Conservation (phyloP, 2,329 filamentous ascomycete genomes). For the Chaetothyriales sp. region DNA sequence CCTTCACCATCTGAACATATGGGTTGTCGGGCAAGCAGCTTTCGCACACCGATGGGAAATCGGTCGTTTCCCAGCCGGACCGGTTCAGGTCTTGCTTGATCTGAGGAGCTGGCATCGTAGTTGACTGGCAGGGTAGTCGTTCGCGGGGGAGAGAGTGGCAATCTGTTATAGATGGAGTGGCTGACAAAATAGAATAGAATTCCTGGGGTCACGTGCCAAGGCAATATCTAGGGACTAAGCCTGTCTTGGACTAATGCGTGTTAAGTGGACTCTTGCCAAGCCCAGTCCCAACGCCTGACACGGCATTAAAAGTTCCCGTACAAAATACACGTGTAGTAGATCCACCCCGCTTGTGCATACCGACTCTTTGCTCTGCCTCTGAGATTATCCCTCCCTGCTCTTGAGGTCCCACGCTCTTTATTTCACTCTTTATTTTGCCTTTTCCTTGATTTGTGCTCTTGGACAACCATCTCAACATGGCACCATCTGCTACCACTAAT, state of each 20-base stretch:
- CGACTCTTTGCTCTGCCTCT: not conserved
- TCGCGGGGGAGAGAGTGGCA: not conserved
- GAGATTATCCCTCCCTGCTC: conserved; percentile 6
- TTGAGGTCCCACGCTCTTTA: conserved; percentile 5
- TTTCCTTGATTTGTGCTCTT: not conserved
- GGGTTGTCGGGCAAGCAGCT: conserved; percentile 91
- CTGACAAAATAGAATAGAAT: not conserved
- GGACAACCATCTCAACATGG: conserved; percentile 28
- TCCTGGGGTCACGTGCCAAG: not conserved
- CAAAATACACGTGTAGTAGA: not conserved
- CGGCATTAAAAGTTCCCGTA: not conserved
- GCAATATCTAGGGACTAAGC: too few species aligned
- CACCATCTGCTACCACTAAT: conserved; percentile 26
- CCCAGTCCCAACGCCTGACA: not conserved
- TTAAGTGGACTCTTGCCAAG: not conserved
- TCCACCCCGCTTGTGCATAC: not conserved
- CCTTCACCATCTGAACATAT: conserved; percentile 97
- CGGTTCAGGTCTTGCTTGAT: conserved; percentile 94
- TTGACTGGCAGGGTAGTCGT: not conserved
- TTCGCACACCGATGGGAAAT: conserved; percentile 47
- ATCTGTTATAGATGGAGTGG: not conserved
- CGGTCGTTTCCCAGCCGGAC: conserved; percentile 75
- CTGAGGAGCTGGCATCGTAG: conserved; percentile 57
- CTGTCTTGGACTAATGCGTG: not conserved
- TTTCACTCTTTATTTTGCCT: conserved; percentile 9